phyloP scores from a whole-genome alignment of 148 eudicot species.

The Nyssa sinensis region DNA sequence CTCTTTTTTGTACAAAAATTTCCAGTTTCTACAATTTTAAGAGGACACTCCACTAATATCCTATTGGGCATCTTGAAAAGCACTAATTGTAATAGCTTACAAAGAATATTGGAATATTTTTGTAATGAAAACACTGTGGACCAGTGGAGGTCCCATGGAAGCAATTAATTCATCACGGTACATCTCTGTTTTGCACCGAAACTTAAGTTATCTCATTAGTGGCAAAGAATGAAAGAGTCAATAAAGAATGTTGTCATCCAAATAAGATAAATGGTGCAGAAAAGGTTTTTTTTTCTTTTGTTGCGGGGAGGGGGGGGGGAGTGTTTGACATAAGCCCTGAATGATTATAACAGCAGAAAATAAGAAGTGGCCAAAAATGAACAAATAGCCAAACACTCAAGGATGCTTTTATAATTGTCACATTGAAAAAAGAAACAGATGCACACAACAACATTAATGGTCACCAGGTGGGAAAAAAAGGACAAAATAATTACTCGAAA shows the following conservation, averaged over 20 bases:
- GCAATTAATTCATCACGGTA: neutral
- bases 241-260: neutral
- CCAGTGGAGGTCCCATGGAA: neutral
- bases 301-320: neutral
- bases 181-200: neutral
- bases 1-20: neutral
- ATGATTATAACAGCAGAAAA: too few relatives aligned
- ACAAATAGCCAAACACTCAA: neutral
- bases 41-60: neutral
- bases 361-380: neutral
- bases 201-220: neutral
- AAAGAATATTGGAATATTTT: neutral
- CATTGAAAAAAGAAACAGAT: too few relatives aligned
- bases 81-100: neutral
- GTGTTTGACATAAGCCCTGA: neutral
- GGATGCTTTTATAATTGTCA: constrained; percentile 3
- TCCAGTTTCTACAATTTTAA: too few relatives aligned
- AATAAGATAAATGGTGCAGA: neutral
- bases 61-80: neutral
- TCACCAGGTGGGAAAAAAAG: neutral
- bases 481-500: neutral
- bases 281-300: too few relatives aligned
- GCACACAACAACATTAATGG: too few relatives aligned
- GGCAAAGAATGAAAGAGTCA: neutral
- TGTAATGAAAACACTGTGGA: neutral